A percentile compares a stretch with the other conserved stretches of the same genome.
phyloP scores from a whole-genome alignment of 164 flowering plant species.

The Malania oleifera region DNA sequence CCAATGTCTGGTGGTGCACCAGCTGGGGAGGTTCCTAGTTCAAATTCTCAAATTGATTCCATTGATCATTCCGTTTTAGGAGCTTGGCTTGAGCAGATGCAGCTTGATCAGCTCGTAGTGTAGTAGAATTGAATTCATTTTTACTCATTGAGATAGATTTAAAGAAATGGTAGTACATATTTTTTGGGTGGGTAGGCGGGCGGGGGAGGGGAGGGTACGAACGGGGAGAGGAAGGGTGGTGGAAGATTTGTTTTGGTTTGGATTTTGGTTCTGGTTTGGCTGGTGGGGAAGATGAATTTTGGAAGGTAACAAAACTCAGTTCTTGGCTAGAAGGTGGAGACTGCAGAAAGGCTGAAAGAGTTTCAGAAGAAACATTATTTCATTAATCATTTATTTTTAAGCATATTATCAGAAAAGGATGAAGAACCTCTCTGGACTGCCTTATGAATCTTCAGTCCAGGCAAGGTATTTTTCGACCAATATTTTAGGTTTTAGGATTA shows the following conservation, averaged over 20 bases:
- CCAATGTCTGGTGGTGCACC: slow-evolving; percentile 12
- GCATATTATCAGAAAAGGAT: neutral
- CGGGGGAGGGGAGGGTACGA: too few species aligned
- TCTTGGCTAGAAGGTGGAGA: neutral
- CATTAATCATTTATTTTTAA: slow-evolving; percentile 16
- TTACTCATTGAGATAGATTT: slow-evolving; percentile 2
- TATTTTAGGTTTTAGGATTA: slow-evolving; percentile 1
- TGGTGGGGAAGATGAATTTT: neutral
- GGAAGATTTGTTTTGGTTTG: neutral
- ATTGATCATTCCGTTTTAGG: slow-evolving; percentile 32
- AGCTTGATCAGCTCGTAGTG: slow-evolving; percentile 37
- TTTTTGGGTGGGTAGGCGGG: slow-evolving; percentile 9
- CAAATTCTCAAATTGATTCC: slow-evolving; percentile 23
- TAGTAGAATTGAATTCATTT: slow-evolving; percentile 15
- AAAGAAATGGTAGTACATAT: slow-evolving; percentile 8
- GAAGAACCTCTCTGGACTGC: slow-evolving; percentile 11
- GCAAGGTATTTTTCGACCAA: slow-evolving; percentile 3
- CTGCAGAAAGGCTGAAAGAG: neutral
- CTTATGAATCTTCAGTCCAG: neutral
- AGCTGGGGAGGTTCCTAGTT: slow-evolving; percentile 19
- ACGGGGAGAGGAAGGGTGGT: neutral
- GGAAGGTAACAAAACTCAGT: neutral
- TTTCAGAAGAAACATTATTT: slow-evolving; percentile 3
- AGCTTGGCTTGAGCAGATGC: slow-evolving; percentile 42
- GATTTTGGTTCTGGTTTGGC: neutral